phyloP scores from a whole-genome alignment of 1,139 yeast species.

The Hyphopichia wangnamkhiaoensis region DNA sequence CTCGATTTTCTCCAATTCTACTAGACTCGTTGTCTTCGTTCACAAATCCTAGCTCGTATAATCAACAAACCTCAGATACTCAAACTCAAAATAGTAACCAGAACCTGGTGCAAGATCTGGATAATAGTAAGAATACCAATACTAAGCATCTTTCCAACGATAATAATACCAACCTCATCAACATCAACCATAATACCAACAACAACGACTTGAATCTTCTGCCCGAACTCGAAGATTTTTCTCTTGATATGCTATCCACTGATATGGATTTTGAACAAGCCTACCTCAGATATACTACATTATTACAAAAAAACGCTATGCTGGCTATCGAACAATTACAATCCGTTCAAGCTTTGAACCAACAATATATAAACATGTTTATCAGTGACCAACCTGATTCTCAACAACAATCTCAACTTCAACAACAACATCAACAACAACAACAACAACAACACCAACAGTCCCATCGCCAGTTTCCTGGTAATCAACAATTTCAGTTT shows the following conservation, averaged over 20 bases:
- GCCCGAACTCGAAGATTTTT: conserved; percentile 12
- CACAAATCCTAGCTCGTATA: too few species aligned
- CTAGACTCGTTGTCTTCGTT: too few species aligned
- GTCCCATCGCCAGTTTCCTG: background rate
- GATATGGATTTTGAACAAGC: conserved; percentile 55
- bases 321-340: conserved; percentile 41
- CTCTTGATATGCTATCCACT: conserved; percentile 32
- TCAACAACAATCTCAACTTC: conserved; percentile 6
- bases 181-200: background rate
- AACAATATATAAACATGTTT: conserved; percentile 15
- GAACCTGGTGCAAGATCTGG: too few species aligned
- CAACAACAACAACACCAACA: conserved; percentile 9
- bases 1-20: too few species aligned
- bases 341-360: conserved; percentile 38
- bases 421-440: conserved; percentile 11
- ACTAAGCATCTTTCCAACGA: too few species aligned
- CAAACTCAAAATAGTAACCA: too few species aligned
- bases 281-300: conserved; percentile 39
- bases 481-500: background rate
- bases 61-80: too few species aligned
- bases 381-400: background rate
- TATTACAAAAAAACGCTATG: conserved; percentile 43
- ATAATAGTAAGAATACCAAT: too few species aligned
- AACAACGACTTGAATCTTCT: background rate
- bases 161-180: background rate